Percentiles rank a stretch among this genome's conserved stretches.
Conservation (phyloP, 2,329 filamentous ascomycete species). For the Daldinia sp. region DNA sequence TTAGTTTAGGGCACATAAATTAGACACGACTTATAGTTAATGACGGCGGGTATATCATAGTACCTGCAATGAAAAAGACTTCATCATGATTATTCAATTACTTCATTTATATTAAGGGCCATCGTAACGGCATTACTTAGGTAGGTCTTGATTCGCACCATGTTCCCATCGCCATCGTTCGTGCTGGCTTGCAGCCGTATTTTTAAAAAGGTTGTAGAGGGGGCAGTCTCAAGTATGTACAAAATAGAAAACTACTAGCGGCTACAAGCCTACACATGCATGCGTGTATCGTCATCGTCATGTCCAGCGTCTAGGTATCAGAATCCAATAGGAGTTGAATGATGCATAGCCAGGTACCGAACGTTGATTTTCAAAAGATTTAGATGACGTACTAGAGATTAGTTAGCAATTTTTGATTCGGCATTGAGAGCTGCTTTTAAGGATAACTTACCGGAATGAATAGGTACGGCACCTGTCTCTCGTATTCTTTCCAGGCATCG, state of each 20-base stretch:
- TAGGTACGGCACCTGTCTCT: conserved; percentile 81
- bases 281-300: background rate
- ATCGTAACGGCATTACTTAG: conserved; percentile 26
- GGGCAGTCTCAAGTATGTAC: conserved; percentile 42
- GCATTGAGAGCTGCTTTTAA: background rate
- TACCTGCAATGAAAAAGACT: conserved; percentile 16
- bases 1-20: background rate
- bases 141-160: conserved; percentile 23
- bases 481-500: conserved; percentile 84
- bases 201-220: conserved; percentile 27
- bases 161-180: conserved; percentile 15
- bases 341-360: background rate
- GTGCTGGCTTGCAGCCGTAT: conserved; percentile 20
- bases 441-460: conserved; percentile 69
- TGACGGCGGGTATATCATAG: conserved; percentile 21
- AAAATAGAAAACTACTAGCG: conserved; percentile 25
- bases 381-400: conserved; percentile 32
- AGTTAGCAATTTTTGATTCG: background rate
- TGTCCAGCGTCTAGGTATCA: conserved; percentile 1
- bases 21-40: conserved; percentile 15
- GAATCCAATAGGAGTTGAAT: conserved; percentile 4
- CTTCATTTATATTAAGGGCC: conserved; percentile 33
- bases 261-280: conserved; percentile 12
- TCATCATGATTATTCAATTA: conserved; percentile 2
- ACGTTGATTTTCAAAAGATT: conserved; percentile 3